These are phyloP conservation scores for Xylaria scruposa DNA, from an alignment of 495 filamentous ascomycete species.

Conservation along the genomic window DNA sequence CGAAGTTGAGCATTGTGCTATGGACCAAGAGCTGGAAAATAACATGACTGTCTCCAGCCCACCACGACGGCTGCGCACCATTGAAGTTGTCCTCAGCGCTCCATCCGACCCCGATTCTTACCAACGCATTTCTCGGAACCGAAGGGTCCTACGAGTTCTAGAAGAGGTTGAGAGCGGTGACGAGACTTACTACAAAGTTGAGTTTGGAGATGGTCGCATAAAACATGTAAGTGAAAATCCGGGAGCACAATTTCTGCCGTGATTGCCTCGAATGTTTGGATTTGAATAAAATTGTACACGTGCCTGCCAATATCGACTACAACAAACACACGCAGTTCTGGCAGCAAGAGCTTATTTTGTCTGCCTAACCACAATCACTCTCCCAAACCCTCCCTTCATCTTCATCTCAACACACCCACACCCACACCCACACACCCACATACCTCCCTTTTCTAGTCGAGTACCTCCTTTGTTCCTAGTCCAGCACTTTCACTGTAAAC, in stretches of 20 bases:
- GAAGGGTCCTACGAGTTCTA: slow-evolving; percentile 26
- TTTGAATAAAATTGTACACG: not conserved
- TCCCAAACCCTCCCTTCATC: not conserved
- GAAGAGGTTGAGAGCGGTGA: slow-evolving; percentile 28
- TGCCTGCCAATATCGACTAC: not conserved
- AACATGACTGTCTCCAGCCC: not conserved
- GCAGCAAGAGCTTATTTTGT: not conserved
- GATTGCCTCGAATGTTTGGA: not conserved
- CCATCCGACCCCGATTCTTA: slow-evolving; percentile 33
- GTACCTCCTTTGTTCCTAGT: not conserved
- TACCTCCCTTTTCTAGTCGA: not conserved
- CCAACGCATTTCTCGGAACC: slow-evolving; percentile 28
- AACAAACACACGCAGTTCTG: not conserved
- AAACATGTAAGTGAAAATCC: slow-evolving; percentile 34
- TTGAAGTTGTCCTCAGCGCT: slow-evolving; percentile 32
- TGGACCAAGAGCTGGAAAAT: not conserved
- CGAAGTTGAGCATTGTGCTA: not conserved
- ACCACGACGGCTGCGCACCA: not conserved
- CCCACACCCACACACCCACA: not conserved
- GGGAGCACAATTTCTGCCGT: not conserved
- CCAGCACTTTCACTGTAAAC: not conserved
- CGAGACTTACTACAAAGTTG: slow-evolving; percentile 33
- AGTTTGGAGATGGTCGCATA: slow-evolving; percentile 40
- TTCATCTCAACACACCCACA: not conserved
- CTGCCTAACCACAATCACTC: not conserved